These are phyloP conservation scores for Cladosporium sp. DNA, from an alignment of 2,329 filamentous ascomycete genomes.

Conservation along the genomic window DNA sequence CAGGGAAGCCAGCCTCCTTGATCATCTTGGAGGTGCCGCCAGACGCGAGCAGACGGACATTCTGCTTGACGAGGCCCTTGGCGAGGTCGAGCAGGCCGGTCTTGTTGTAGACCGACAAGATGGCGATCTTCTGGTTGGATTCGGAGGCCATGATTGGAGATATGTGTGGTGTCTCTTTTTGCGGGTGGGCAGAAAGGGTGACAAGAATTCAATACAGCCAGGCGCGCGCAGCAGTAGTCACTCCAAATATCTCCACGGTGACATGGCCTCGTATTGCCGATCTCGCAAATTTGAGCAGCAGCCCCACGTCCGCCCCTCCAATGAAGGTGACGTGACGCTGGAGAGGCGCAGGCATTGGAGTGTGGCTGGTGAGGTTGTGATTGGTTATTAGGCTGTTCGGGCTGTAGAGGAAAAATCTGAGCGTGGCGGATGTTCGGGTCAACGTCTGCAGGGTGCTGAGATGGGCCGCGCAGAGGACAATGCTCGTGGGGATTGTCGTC, in stretches of 20 bases:
- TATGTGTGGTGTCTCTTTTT: constrained; percentile 2
- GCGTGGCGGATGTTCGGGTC: constrained; percentile 8
- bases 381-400: neutral
- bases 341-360: neutral
- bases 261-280: constrained; percentile 10
- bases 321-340: constrained; percentile 7
- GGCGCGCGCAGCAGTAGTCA: constrained; percentile 8
- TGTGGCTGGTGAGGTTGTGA: constrained; percentile 8
- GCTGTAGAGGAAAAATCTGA: constrained; percentile 1
- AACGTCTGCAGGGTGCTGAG: neutral
- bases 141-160: constrained; percentile 28
- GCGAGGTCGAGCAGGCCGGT: constrained; percentile 90
- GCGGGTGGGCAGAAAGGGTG: constrained; percentile 3
- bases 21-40: constrained; percentile 97
- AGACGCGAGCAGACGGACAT: constrained; percentile 90
- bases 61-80: constrained; percentile 83
- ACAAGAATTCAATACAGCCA: neutral
- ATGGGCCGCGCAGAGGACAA: neutral
- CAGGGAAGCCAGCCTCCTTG: constrained; percentile 89
- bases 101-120: constrained; percentile 98
- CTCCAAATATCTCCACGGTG: neutral
- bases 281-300: constrained; percentile 19
- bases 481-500: neutral
- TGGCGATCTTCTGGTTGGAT: constrained; percentile 57
- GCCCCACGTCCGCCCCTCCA: constrained; percentile 19